These are phyloP conservation scores for Rubroshorea leprosula DNA, from an alignment of 345 rosid species.

Conservation along the genomic window DNA sequence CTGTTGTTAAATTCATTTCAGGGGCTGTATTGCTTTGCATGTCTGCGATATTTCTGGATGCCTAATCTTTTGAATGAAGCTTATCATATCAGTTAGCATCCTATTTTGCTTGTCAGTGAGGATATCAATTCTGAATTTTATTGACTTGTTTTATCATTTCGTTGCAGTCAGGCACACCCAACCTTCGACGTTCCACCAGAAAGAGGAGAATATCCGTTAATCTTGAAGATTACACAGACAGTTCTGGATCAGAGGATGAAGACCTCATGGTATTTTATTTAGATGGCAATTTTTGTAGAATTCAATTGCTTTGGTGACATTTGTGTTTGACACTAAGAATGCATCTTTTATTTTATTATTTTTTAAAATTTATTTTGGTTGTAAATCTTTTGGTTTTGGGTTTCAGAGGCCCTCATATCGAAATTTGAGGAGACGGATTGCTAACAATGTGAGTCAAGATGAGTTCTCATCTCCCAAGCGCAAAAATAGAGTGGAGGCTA, in stretches of 20 bases:
- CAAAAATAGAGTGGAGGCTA: conserved; percentile 45
- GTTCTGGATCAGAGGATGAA: conserved; percentile 95
- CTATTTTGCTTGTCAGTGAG: neutral
- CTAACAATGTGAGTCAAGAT: conserved; percentile 50
- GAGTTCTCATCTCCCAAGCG: conserved; percentile 52
- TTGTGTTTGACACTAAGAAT: conserved; percentile 1
- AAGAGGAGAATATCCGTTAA: conserved; percentile 79
- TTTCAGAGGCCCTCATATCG: conserved; percentile 63
- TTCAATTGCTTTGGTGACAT: neutral
- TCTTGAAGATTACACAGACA: conserved; percentile 76
- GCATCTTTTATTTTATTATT: neutral
- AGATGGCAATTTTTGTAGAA: conserved; percentile 1
- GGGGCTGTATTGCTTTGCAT: neutral
- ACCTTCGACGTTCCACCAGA: conserved; percentile 94
- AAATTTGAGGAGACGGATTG: conserved; percentile 47
- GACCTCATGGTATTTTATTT: conserved; percentile 66
- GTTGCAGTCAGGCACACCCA: conserved; percentile 59
- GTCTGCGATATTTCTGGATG: neutral
- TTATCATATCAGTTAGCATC: conserved; percentile 13
- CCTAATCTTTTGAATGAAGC: conserved; percentile 19
- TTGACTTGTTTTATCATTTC: conserved; percentile 10
- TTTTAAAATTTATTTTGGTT: conserved; percentile 1
- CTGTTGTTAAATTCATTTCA: neutral
- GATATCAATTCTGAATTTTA: conserved; percentile 19
- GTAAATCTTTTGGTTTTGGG: conserved; percentile 17